Evolutionary conservation across 495 filamentous ascomycete species (phyloP).

Genomic region (Tetracladium setigerum): DNA sequence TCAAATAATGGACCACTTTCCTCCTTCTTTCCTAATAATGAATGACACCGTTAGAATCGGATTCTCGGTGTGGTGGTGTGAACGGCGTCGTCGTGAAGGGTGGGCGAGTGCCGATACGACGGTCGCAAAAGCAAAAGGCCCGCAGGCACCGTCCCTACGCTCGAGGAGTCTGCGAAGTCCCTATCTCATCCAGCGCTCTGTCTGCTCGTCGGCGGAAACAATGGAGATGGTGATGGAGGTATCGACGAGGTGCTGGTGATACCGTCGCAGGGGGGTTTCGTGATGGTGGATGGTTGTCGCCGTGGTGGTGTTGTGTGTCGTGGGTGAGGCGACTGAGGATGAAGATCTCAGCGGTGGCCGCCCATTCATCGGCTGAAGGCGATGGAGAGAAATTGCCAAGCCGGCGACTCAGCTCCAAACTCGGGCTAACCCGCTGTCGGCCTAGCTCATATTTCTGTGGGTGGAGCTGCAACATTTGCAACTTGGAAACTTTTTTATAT

Average conservation of each 20-base stretch:
- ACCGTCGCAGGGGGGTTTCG: background rate
- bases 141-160: constrained; percentile 2
- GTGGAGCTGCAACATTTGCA: constrained; percentile 5
- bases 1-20: no score
- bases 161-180: constrained; percentile 1
- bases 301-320: background rate
- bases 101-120: constrained; percentile 1
- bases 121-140: constrained; percentile 14
- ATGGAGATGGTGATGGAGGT: background rate
- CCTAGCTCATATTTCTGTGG: background rate
- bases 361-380: no score
- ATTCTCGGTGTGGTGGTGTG: no score
- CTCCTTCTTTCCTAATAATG: no score
- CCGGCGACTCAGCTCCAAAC: background rate
- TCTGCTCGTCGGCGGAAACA: background rate
- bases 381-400: no score
- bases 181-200: constrained; percentile 14
- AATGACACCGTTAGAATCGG: no score
- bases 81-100: background rate
- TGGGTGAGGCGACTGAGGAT: background rate
- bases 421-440: background rate
- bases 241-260: constrained; percentile 2
- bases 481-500: constrained; percentile 1
- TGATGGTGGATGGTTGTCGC: constrained; percentile 1
- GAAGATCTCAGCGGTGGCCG: background rate